Conservation (phyloP, 2,329 filamentous ascomycete species). For the Sclerotinia glacialis region DNA sequence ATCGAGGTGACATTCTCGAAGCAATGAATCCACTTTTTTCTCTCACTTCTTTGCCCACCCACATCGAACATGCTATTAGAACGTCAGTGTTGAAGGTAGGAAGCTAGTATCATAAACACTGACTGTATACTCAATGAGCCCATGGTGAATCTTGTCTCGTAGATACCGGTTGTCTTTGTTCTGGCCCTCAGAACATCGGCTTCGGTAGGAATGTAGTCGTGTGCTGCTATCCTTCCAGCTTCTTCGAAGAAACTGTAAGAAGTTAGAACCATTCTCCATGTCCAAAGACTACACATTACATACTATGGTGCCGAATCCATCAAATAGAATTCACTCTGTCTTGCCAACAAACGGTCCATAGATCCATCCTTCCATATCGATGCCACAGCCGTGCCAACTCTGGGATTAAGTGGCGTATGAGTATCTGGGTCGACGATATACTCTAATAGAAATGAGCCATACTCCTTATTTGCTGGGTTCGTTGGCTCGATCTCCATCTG, state of each 20-base stretch:
- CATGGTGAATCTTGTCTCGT: slow-evolving; percentile 98
- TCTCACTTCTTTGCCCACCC: slow-evolving; percentile 91
- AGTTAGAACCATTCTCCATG: slow-evolving; percentile 26
- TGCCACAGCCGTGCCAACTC: slow-evolving; percentile 78
- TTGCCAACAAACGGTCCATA: slow-evolving; percentile 79
- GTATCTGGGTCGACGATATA: slow-evolving; percentile 91
- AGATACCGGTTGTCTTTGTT: slow-evolving; percentile 98
- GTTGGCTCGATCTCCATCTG: slow-evolving; percentile 84
- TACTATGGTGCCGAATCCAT: slow-evolving; percentile 99
- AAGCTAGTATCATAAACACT: slow-evolving; percentile 41
- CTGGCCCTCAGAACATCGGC: slow-evolving; percentile 92
- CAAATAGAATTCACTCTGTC: slow-evolving; percentile 96
- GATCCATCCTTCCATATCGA: slow-evolving; percentile 88
- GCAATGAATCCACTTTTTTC: slow-evolving; percentile 99
- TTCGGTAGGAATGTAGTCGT: slow-evolving; percentile 87
- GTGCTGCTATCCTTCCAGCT: slow-evolving; percentile 75
- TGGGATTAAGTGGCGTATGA: slow-evolving; percentile 75
- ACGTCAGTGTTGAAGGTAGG: slow-evolving; percentile 27
- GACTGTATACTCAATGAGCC: slow-evolving; percentile 98
- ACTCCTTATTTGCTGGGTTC: slow-evolving; percentile 66
- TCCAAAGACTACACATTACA: slow-evolving; percentile 20
- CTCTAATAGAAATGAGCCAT: slow-evolving; percentile 76
- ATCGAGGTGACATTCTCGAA: slow-evolving; percentile 99
- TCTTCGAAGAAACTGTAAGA: slow-evolving; percentile 85
- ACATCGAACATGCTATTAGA: slow-evolving; percentile 91